Base-by-base conservation (phyloP, 352 stramenopile species). In the Phytophthora colocasiae region DNA sequence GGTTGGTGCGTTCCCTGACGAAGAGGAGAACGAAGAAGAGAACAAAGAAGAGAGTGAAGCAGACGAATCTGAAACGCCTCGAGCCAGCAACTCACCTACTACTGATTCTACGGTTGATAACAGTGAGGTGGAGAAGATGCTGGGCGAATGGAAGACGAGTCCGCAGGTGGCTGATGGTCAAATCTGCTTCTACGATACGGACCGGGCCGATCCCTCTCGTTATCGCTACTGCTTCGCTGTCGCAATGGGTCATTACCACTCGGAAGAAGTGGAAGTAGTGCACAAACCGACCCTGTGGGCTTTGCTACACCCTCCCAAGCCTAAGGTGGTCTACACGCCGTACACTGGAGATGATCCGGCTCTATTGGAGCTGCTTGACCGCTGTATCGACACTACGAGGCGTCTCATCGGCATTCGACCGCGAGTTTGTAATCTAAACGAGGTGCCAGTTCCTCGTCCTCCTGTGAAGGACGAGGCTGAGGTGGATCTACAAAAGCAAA, bases 111-210 rank as follows among this genome's bases (percentile, higher is more conserved):
- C 26, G 53, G 31, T 60, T 34, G 46, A 64, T 47, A 36, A 43
- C 4, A 48, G 10, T 9, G 19, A 55, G 38, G 47, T 41, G 17
- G 10, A 61, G 15, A 73, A 66, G 44, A 27, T 58, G 32, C 48
- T 75, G 40, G 26, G 70, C 9, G 57, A 62, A 17, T 64, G 57
- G 62, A 24, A 64, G 38, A 70, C 49, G 9, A 69, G 67, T n/a
- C 72, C 82, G 6, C 85, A 90, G 27, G 71, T 90, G 29, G 57
- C 72, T 8, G 85, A 93, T 38, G 85, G 85, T 15, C 56, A 80
- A 50, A 60, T 92, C 29, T 93, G 85, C 59, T 90, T 93, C 31
- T 91, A 75, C 55, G 86, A 93, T 59, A 66, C 68, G 3, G 76
- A 90, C 22, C 69, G 83, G 32, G 55, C 61, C n/a, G 69, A 83